Percentiles rank a stretch among this genome's conserved stretches.
These are phyloP conservation scores for Acer yangbiense DNA, from an alignment of 345 rosid species.

Conservation along the genomic window DNA sequence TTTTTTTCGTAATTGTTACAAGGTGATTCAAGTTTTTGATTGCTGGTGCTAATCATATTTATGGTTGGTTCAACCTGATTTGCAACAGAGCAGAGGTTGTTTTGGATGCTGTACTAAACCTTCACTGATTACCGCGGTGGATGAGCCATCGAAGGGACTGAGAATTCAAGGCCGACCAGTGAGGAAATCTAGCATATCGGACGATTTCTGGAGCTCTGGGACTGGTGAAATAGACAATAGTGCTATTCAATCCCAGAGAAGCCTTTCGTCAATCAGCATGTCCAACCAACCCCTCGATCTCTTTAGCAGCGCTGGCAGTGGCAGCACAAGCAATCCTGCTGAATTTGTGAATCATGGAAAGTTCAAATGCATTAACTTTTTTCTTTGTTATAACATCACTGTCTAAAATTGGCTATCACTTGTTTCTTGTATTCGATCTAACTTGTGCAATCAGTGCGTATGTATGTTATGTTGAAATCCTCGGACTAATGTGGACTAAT, in stretches of 20 bases:
- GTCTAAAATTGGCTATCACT: not conserved
- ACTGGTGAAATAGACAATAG: slow-evolving; percentile 63
- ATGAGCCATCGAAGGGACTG: slow-evolving; percentile 57
- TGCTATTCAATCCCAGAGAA: slow-evolving; percentile 56
- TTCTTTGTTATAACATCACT: not conserved
- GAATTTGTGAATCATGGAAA: slow-evolving; percentile 80
- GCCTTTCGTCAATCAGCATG: slow-evolving; percentile 56
- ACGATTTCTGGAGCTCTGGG: slow-evolving; percentile 67
- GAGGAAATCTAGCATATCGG: slow-evolving; percentile 47
- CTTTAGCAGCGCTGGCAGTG: slow-evolving; percentile 34
- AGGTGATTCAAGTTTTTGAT: slow-evolving; percentile 10
- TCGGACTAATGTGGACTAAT: not conserved
- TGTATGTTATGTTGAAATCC: not conserved
- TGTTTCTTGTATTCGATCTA: not conserved
- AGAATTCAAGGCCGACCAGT: slow-evolving; percentile 47
- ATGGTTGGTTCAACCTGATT: slow-evolving; percentile 45
- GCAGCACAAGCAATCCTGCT: slow-evolving; percentile 53
- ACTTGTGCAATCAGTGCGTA: not conserved
- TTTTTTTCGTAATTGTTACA: not conserved
- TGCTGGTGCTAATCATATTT: slow-evolving; percentile 39
- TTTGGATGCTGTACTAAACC: slow-evolving; percentile 71
- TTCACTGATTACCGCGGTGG: slow-evolving; percentile 41
- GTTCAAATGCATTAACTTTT: slow-evolving; percentile 22
- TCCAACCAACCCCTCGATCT: slow-evolving; percentile 42
- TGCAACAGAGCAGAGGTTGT: slow-evolving; percentile 97